Percentiles rank a stretch among this genome's conserved stretches.
phyloP scores from a whole-genome alignment of 306 rosid species.

The Acacia crassicarpa region DNA sequence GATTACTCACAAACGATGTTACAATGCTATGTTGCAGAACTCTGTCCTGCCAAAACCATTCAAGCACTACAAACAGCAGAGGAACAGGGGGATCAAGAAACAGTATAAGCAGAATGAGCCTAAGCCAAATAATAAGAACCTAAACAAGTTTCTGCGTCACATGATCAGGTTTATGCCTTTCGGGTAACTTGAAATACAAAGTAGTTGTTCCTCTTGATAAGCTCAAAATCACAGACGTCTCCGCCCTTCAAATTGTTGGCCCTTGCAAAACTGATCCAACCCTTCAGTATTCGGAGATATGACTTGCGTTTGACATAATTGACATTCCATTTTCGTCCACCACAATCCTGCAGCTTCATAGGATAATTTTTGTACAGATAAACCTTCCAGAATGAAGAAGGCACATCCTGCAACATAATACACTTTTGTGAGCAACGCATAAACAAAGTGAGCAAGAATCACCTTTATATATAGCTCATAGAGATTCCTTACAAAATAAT shows the following conservation, averaged over 20 bases:
- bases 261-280: not conserved
- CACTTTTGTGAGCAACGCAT: not conserved
- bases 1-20: no score
- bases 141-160: not conserved
- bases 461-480: not conserved
- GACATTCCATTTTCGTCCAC: not conserved
- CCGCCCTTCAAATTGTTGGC: not conserved
- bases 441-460: not conserved
- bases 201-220: not conserved
- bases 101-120: no score
- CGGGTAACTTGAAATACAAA: not conserved
- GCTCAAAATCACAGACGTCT: not conserved
- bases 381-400: not conserved
- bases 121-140: no score
- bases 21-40: no score
- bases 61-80: not conserved
- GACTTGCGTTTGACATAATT: not conserved
- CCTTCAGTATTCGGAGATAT: not conserved
- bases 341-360: not conserved
- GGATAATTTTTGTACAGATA: not conserved
- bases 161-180: not conserved
- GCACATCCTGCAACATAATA: slow-evolving; percentile 31
- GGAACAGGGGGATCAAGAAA: not conserved
- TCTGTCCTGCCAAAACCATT: no score
- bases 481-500: slow-evolving; percentile 30